phyloP scores from a whole-genome alignment of 2,329 filamentous ascomycete genomes.

The Chaetomiaceae sp. region DNA sequence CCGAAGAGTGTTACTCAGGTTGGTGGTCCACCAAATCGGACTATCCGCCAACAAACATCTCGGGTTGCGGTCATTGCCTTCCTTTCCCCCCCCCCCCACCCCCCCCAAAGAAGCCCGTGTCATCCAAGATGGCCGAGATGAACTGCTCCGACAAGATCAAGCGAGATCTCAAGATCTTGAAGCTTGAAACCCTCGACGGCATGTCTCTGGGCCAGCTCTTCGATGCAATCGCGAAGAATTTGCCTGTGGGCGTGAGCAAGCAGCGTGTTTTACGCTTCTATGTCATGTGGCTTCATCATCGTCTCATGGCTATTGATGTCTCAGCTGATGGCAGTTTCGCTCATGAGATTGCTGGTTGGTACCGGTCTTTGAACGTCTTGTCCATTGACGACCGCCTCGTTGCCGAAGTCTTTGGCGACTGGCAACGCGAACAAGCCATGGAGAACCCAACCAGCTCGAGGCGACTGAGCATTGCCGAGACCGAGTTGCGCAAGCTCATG shows the following conservation, averaged over 20 bases:
- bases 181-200: slow-evolving; percentile 4
- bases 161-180: slow-evolving; percentile 15
- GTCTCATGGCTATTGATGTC: slow-evolving; percentile 11
- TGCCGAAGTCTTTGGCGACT: slow-evolving; percentile 18
- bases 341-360: slow-evolving; percentile 20
- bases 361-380: slow-evolving; percentile 15
- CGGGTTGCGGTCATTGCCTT: not conserved
- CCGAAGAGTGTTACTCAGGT: not conserved
- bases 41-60: not conserved
- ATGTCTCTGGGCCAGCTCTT: slow-evolving; percentile 14
- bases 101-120: slow-evolving; percentile 13
- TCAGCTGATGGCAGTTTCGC: slow-evolving; percentile 11
- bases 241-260: slow-evolving; percentile 9
- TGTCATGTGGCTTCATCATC: slow-evolving; percentile 21
- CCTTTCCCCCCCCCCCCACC: too few species aligned
- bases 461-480: slow-evolving; percentile 10
- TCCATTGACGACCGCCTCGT: slow-evolving; percentile 19
- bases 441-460: slow-evolving; percentile 9
- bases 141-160: slow-evolving; percentile 10
- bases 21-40: not conserved
- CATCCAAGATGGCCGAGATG: slow-evolving; percentile 9
- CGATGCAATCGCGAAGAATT: not conserved
- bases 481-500: slow-evolving; percentile 9
- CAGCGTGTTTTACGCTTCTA: slow-evolving; percentile 14
- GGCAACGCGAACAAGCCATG: slow-evolving; percentile 5